Percentiles rank a stretch among this genome's conserved stretches.
Conservation (phyloP, 2,329 filamentous ascomycete genomes). For the Aspergillus transmontanensis region DNA sequence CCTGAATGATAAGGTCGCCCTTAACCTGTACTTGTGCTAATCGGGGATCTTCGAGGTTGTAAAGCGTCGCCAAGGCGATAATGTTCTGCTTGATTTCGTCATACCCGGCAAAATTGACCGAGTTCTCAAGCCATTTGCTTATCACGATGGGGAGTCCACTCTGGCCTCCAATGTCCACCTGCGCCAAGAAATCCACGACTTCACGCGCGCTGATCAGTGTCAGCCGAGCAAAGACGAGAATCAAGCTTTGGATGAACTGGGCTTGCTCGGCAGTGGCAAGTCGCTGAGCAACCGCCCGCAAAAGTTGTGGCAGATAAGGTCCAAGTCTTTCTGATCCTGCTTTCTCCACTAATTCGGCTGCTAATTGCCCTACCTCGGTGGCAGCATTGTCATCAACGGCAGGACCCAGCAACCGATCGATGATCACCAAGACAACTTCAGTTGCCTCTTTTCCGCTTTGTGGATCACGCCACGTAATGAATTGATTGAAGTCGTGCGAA, state of each 20-base stretch:
- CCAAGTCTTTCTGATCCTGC: constrained; percentile 89
- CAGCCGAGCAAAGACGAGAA: constrained; percentile 89
- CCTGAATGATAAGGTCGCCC: constrained; percentile 82
- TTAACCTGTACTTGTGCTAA: constrained; percentile 80
- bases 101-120: constrained; percentile 94
- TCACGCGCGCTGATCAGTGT: constrained; percentile 83
- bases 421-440: constrained; percentile 86
- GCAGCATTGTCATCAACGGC: constrained; percentile 89
- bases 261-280: constrained; percentile 81
- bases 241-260: constrained; percentile 91
- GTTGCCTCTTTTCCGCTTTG: constrained; percentile 77
- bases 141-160: constrained; percentile 88
- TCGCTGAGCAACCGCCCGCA: constrained; percentile 84
- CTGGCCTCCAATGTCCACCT: constrained; percentile 73
- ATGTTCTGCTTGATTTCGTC: constrained; percentile 97
- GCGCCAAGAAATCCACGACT: constrained; percentile 86
- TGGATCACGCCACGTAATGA: constrained; percentile 81
- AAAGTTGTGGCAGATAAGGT: constrained; percentile 82
- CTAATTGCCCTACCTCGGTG: constrained; percentile 92
- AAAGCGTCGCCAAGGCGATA: constrained; percentile 89
- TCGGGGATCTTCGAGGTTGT: constrained; percentile 80
- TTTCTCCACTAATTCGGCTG: constrained; percentile 92
- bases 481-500: constrained; percentile 83
- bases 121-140: constrained; percentile 96
- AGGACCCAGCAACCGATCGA: constrained; percentile 84